Evolutionary conservation across 106 monocot species (phyloP), one percentile per base, ranked within the genome.

Genomic region (Dendrobium huoshanense): DNA sequence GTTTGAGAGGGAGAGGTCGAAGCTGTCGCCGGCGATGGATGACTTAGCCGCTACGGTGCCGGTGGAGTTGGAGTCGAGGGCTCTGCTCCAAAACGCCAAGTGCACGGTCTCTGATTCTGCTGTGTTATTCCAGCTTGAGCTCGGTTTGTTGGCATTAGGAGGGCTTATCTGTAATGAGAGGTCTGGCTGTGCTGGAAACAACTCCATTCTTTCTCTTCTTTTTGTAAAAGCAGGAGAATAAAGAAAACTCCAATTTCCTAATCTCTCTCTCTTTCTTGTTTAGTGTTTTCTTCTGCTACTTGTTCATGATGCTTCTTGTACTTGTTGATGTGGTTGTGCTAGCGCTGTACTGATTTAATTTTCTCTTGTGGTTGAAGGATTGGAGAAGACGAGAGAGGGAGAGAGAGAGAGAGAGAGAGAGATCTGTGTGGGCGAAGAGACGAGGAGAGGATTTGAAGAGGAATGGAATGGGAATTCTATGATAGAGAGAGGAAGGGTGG

Each of bases 121-220:
- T 9, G 58, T 87, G 77, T 27, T 85, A 67, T 54, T 80, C 51
- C 51, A 51, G 10, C 15, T 51, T 15, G 51, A 51, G 15, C 51
- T 15, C 15, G 51, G 51, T 51, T 51, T 51, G 51, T 45, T 31
- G 41, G 13, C 7, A 74, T 72, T 79, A 37, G 92, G 87, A 3
- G 87, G 86, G 77, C 92, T 92, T 51, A 92, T 89, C 31, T 92
- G 89, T 5, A 77, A 76, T 31, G 82, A 77, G 2, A 82, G 44
- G 64, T 82, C 82, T 7, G 82, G 82, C 17, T 82, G 76, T 48
- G 77, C 77, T 19, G 75, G 82, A 31, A 82, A 77, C 17, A 82
- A 67, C 65, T 82, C 82, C 77, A 82, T 77, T 40, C 18, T 10
- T 25, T 76, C 74, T 20, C 48, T 24, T 24, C 5, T 17, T 10